Conservation (phyloP, 352 stramenopile species). For the Globisporangium cylindrosporum region DNA sequence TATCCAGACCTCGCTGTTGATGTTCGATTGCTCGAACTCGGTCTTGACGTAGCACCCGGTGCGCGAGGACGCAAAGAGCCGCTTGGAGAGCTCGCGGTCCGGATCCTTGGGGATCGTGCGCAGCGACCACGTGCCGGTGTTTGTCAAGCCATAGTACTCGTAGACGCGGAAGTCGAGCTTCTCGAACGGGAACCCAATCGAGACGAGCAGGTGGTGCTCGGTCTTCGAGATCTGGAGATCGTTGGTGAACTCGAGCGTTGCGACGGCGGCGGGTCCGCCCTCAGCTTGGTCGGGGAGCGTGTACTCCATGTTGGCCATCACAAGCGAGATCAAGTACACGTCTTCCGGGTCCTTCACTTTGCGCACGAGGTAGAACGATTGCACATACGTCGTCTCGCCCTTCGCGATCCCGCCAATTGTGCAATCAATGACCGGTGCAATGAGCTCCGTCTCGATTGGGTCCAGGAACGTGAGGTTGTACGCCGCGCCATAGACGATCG, state of each 20-base stretch:
- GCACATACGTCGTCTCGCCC: neutral
- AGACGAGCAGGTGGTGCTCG: slow-evolving; percentile 14
- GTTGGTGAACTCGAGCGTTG: slow-evolving; percentile 16
- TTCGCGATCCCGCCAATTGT: neutral
- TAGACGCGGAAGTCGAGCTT: slow-evolving; percentile 11
- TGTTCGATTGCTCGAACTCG: slow-evolving; percentile 14
- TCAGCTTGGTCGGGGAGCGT: slow-evolving; percentile 13
- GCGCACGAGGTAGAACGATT: slow-evolving; percentile 7
- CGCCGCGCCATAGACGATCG: slow-evolving; percentile 12
- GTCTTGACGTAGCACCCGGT: slow-evolving; percentile 3
- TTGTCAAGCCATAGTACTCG: slow-evolving; percentile 6
- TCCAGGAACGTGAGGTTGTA: slow-evolving; percentile 37
- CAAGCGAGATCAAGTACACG: slow-evolving; percentile 7
- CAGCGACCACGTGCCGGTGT: slow-evolving; percentile 1
- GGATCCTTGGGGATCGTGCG: slow-evolving; percentile 7
- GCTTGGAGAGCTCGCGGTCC: neutral
- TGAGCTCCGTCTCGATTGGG: slow-evolving; percentile 23
- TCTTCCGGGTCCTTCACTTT: slow-evolving; percentile 2
- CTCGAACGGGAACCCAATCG: slow-evolving; percentile 30
- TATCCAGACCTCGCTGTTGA: slow-evolving; percentile 11
- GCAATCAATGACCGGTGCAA: slow-evolving; percentile 28
- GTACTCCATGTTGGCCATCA: neutral
- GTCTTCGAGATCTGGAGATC: neutral
- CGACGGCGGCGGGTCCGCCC: slow-evolving; percentile 7
- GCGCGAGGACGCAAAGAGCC: neutral